Percentiles rank a stretch among this genome's conserved stretches.
phyloP scores from a whole-genome alignment of 1,284 basidiomycete genomes.

The Puccinia novopanici region DNA sequence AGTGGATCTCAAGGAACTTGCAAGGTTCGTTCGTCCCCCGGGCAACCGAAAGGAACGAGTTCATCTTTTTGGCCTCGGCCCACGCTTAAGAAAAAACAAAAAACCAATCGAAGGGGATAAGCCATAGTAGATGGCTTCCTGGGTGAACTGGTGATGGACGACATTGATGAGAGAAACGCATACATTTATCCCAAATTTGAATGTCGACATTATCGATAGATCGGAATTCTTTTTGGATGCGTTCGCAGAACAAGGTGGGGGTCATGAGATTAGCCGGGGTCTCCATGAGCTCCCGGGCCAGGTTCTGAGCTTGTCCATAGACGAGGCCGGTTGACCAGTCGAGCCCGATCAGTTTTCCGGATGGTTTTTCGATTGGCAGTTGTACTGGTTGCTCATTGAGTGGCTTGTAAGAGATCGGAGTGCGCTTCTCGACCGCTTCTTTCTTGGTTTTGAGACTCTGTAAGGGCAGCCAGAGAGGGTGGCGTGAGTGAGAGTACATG shows the following conservation, averaged over 20 bases:
- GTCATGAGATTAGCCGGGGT: conserved; percentile 80
- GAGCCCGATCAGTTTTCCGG: conserved; percentile 29
- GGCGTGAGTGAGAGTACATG: neutral
- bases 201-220: conserved; percentile 72
- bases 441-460: conserved; percentile 48
- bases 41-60: conserved; percentile 82
- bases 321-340: conserved; percentile 56
- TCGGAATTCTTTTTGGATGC: conserved; percentile 71
- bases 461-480: neutral
- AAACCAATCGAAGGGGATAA: no score
- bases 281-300: conserved; percentile 79
- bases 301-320: conserved; percentile 78
- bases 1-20: conserved; percentile 84
- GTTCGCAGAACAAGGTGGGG: conserved; percentile 66
- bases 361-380: conserved; percentile 33
- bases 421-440: conserved; percentile 33
- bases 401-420: conserved; percentile 39
- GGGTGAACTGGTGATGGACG: neutral
- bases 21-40: conserved; percentile 79
- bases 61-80: conserved; percentile 46
- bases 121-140: neutral
- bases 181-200: conserved; percentile 68
- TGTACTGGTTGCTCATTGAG: conserved; percentile 7
- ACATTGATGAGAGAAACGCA: neutral
- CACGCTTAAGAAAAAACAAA: conserved; percentile 13